These are phyloP conservation scores for Salpingoeca rosetta DNA, from an alignment of 78 protist genomes.

Conservation along the genomic window DNA sequence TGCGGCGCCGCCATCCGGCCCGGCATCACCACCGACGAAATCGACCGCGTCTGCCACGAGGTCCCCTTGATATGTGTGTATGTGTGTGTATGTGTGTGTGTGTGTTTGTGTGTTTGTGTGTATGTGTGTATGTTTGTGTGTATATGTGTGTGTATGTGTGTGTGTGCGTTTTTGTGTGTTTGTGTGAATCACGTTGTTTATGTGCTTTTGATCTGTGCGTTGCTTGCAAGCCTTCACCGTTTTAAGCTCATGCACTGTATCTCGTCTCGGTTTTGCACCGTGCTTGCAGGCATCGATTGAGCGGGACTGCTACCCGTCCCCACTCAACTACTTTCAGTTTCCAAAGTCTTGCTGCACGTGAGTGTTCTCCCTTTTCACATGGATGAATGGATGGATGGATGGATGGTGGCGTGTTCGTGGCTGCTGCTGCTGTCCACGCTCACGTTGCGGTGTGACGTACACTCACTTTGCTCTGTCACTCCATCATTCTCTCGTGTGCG, in stretches of 20 bases:
- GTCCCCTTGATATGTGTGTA: no score
- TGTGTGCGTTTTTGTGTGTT: no score
- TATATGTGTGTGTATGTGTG: no score
- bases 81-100: not conserved
- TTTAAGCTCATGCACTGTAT: no score
- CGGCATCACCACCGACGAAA: constrained; percentile 83
- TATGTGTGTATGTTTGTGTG: no score
- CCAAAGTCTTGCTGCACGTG: constrained; percentile 84
- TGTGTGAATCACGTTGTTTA: no score
- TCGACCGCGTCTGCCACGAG: constrained; percentile 74
- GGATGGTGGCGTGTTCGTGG: not conserved
- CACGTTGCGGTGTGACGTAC: no score
- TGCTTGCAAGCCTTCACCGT: no score
- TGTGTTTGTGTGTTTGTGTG: no score
- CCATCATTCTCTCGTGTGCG: not conserved
- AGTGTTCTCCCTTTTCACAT: not conserved
- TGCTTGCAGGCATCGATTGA: constrained; percentile 37
- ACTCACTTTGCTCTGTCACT: not conserved
- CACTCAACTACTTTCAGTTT: constrained; percentile 82
- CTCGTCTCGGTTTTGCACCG: no score
- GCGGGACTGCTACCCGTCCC: constrained; percentile 86
- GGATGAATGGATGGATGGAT: not conserved
- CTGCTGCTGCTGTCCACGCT: not conserved
- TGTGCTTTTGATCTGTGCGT: no score
- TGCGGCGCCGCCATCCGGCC: constrained; percentile 54